Evolutionary conservation across 495 filamentous ascomycete genomes (phyloP).

Genomic region (Aspergillus steynii): DNA sequence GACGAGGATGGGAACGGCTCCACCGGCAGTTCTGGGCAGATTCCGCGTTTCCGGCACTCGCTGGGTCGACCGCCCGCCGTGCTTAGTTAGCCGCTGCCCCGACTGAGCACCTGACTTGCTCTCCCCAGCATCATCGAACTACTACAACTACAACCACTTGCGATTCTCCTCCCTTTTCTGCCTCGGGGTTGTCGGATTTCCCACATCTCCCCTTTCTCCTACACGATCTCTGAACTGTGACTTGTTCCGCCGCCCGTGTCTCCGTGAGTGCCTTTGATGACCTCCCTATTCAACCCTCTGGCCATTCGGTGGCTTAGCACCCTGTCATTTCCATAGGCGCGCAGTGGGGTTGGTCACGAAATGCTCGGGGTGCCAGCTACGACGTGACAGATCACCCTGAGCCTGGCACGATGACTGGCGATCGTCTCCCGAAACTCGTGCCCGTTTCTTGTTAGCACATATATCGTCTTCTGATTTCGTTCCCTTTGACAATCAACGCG

Average conservation of each 20-base stretch:
- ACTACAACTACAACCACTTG: slow-evolving; percentile 11
- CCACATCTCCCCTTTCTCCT: slow-evolving; percentile 6
- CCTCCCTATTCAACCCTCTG: neutral
- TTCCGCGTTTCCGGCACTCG: slow-evolving; percentile 9
- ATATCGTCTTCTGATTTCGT: neutral
- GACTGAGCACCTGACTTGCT: slow-evolving; percentile 2
- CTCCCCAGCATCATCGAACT: slow-evolving; percentile 3
- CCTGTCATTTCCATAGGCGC: slow-evolving; percentile 14
- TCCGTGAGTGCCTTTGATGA: slow-evolving; percentile 19
- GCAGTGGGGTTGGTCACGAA: slow-evolving; percentile 21
- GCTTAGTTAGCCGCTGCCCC: slow-evolving; percentile 2
- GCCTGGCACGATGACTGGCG: slow-evolving; percentile 8
- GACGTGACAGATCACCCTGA: slow-evolving; percentile 12
- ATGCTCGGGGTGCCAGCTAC: slow-evolving; percentile 15
- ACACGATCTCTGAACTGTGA: neutral
- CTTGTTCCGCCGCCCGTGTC: slow-evolving; percentile 2
- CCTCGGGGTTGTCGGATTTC: slow-evolving; percentile 3
- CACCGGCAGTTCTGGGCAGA: neutral
- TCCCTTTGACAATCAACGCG: neutral
- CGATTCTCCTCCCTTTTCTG: slow-evolving; percentile 15
- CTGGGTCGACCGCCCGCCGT: slow-evolving; percentile 3
- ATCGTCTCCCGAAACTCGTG: slow-evolving; percentile 1
- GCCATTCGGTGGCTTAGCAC: slow-evolving; percentile 6
- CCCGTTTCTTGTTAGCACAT: slow-evolving; percentile 6
- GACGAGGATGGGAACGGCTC: too few species aligned